These are phyloP conservation scores for Pleomassaria siparia DNA, from an alignment of 2,329 filamentous ascomycete genomes.

Conservation along the genomic window DNA sequence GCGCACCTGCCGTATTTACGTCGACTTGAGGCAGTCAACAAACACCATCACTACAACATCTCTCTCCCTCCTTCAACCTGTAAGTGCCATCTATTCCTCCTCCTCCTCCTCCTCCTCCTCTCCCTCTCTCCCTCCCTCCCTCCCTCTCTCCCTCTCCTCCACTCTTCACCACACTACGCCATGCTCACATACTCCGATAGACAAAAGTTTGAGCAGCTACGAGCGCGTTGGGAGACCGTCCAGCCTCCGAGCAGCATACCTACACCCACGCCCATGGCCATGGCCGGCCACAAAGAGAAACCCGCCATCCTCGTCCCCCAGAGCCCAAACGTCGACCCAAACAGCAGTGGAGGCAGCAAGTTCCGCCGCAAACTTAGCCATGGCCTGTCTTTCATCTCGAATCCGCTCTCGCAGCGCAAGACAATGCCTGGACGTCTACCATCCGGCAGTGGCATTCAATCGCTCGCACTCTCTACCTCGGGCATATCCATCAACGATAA, in stretches of 20 bases:
- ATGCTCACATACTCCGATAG: constrained; percentile 40
- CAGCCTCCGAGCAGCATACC: constrained; percentile 12
- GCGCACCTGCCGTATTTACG: constrained; percentile 23
- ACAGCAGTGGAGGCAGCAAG: constrained; percentile 19
- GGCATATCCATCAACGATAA: constrained; percentile 6
- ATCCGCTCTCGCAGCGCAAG: constrained; percentile 34
- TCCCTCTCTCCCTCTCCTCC: constrained; percentile 5
- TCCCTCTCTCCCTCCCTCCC: constrained; percentile 5
- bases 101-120: constrained; percentile 2
- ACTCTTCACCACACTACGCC: constrained; percentile 15
- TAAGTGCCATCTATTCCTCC: constrained; percentile 16
- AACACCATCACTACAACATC: constrained; percentile 10
- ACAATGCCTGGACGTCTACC: constrained; percentile 17
- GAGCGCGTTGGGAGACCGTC: constrained; percentile 37
- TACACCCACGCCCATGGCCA: no score
- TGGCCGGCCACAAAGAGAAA: constrained; percentile 33
- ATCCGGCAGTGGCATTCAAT: constrained; percentile 9
- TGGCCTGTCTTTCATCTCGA: constrained; percentile 35
- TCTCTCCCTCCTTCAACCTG: constrained; percentile 9
- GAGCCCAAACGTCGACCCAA: constrained; percentile 8
- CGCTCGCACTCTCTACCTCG: constrained; percentile 13
- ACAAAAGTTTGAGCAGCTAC: constrained; percentile 34
- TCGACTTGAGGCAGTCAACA: constrained; percentile 10
- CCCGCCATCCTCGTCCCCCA: constrained; percentile 16
- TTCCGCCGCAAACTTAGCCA: constrained; percentile 39